Conservation (phyloP, 225 moss, liverwort and hornwort species). For the Pleurozium schreberi region DNA sequence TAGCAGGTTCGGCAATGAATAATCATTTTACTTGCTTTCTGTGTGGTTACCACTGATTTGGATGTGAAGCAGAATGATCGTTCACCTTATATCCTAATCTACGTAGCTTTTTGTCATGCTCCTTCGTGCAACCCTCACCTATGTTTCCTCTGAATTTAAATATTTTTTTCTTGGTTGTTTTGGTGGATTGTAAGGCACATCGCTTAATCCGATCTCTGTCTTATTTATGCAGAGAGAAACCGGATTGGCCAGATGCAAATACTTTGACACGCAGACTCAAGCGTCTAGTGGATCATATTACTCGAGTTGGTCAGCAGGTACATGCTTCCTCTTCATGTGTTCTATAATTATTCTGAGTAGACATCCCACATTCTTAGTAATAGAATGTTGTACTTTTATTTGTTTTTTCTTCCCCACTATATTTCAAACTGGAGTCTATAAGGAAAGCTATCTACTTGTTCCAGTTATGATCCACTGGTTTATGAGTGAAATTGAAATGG, state of each 20-base stretch:
- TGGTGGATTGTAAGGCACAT: not conserved
- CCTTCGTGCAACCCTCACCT: not conserved
- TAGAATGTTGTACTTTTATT: not conserved
- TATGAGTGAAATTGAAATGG: not conserved
- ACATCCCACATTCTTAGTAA: not conserved
- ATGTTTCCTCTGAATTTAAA: not conserved
- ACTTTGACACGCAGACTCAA: conserved; percentile 71
- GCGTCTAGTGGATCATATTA: conserved; percentile 73
- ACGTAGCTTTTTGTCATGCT: not conserved
- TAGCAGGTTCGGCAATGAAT: conserved; percentile 29
- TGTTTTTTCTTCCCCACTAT: not conserved
- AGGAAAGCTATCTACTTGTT: not conserved
- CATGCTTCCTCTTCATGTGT: not conserved
- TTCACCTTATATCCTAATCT: not conserved
- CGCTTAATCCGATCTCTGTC: not conserved
- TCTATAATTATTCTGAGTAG: not conserved
- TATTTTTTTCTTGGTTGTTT: not conserved
- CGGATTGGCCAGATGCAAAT: conserved; percentile 74
- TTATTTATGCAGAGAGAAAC: conserved; percentile 38
- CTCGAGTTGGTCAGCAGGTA: conserved; percentile 62
- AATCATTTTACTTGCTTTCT: not conserved
- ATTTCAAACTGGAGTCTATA: not conserved
- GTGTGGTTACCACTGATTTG: not conserved
- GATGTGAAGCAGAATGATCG: not conserved
- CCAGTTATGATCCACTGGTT: not conserved